These are phyloP conservation scores for Kodamaea alishanica DNA, from an alignment of 1,139 yeast genomes.

Conservation along the genomic window DNA sequence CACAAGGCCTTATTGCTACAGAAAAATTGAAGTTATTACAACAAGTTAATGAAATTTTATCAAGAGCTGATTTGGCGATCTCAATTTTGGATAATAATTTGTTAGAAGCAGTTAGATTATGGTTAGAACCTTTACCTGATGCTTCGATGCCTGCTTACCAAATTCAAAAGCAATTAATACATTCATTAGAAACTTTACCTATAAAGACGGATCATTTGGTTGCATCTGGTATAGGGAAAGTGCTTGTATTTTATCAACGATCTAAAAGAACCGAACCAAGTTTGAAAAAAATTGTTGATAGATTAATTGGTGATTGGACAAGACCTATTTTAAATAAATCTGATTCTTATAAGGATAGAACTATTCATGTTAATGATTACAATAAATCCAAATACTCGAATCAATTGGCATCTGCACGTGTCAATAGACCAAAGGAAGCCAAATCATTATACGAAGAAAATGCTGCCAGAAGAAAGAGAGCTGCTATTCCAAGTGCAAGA, in stretches of 20 bases:
- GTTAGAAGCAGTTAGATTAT: constrained; percentile 87
- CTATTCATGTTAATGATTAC: constrained; percentile 67
- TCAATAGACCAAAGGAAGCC: constrained; percentile 35
- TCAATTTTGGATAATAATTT: constrained; percentile 91
- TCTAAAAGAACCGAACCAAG: constrained; percentile 84
- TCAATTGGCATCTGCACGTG: constrained; percentile 40
- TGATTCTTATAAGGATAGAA: constrained; percentile 88
- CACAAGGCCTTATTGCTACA: constrained; percentile 74
- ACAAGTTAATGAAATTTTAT: constrained; percentile 69
- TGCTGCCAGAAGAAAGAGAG: constrained; percentile 90
- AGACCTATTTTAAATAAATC: constrained; percentile 96
- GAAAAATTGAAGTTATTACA: constrained; percentile 80
- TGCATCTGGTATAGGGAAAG: constrained; percentile 92
- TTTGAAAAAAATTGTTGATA: constrained; percentile 84
- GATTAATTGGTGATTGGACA: constrained; percentile 94
- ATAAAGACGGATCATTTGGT: constrained; percentile 93
- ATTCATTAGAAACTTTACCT: constrained; percentile 72
- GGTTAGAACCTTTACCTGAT: constrained; percentile 98
- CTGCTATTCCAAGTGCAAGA: constrained; percentile 89
- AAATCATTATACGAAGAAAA: constrained; percentile 78
- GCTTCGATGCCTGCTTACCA: constrained; percentile 96
- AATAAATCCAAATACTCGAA: constrained; percentile 55
- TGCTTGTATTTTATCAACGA: constrained; percentile 88
- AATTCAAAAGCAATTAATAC: constrained; percentile 83
- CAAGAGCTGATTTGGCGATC: constrained; percentile 84